Percentiles rank a stretch among this genome's conserved stretches.
Conservation (phyloP, 441 rosid genomes). For the Hypseocharis bilobata region DNA sequence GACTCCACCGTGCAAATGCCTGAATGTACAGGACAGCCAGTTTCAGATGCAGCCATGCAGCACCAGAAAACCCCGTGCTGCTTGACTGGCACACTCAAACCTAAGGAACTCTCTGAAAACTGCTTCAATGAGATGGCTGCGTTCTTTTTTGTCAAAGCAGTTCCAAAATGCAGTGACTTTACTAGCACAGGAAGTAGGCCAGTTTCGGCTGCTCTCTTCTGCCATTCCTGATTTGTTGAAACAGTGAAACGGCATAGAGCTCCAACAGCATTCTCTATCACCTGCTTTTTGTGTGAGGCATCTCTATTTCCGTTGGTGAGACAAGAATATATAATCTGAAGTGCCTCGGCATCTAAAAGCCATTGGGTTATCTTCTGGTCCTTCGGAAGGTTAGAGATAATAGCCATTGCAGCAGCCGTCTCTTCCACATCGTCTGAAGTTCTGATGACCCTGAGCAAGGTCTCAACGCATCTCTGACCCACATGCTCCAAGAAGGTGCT, state of each 20-base stretch:
- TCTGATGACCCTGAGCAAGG: constrained; percentile 22
- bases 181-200: constrained; percentile 27
- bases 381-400: constrained; percentile 31
- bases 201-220: constrained; percentile 26
- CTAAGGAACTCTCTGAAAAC: constrained; percentile 31
- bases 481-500: constrained; percentile 27
- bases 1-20: constrained; percentile 33
- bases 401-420: constrained; percentile 27
- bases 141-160: constrained; percentile 24
- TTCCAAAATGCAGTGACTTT: constrained; percentile 25
- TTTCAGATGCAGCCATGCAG: constrained; percentile 22
- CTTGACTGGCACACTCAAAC: constrained; percentile 22
- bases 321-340: constrained; percentile 15
- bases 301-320: constrained; percentile 18
- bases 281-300: constrained; percentile 10
- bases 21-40: constrained; percentile 28
- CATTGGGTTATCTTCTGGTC: constrained; percentile 24
- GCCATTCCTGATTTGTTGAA: constrained; percentile 30
- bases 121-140: constrained; percentile 34
- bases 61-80: constrained; percentile 7
- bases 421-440: constrained; percentile 26
- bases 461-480: constrained; percentile 23
- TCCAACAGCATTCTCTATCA: constrained; percentile 23
- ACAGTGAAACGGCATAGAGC: constrained; percentile 30
- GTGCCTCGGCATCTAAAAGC: constrained; percentile 30